phyloP scores from a whole-genome alignment of 75 land plant genomes.

The Cunninghamia lanceolata region DNA sequence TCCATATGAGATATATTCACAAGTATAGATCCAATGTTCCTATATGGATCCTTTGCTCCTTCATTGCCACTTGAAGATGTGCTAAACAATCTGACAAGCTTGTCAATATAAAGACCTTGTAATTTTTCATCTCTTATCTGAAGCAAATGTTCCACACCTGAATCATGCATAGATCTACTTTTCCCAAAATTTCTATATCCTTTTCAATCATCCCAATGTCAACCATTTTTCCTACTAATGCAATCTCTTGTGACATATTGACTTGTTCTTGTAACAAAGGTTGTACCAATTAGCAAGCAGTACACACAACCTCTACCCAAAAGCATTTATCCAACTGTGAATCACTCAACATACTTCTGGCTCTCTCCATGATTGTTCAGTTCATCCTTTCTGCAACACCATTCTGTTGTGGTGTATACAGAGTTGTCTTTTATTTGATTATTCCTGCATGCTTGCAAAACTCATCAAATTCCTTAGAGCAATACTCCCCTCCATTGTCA shows the following conservation, averaged over 20 bases:
- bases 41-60: constrained; percentile 79
- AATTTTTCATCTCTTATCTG: constrained; percentile 74
- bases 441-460: no score
- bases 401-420: no score
- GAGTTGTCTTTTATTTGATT: no score
- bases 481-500: no score
- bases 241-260: constrained; percentile 65
- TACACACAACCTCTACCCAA: no score
- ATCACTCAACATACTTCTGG: no score
- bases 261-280: no score
- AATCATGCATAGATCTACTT: constrained; percentile 25
- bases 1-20: constrained; percentile 79
- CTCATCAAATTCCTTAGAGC: no score
- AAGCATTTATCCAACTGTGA: no score
- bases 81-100: constrained; percentile 85
- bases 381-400: no score
- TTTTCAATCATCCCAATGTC: constrained; percentile 44
- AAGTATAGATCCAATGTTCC: constrained; percentile 83
- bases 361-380: no score
- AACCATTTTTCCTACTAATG: constrained; percentile 43
- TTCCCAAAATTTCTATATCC: constrained; percentile 66
- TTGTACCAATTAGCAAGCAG: no score
- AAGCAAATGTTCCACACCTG: constrained; percentile 15
- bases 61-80: constrained; percentile 33
- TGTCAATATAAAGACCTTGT: constrained; percentile 69